phyloP scores from a whole-genome alignment of 2,329 filamentous ascomycete species.

The Drechslerella dactyloides region DNA sequence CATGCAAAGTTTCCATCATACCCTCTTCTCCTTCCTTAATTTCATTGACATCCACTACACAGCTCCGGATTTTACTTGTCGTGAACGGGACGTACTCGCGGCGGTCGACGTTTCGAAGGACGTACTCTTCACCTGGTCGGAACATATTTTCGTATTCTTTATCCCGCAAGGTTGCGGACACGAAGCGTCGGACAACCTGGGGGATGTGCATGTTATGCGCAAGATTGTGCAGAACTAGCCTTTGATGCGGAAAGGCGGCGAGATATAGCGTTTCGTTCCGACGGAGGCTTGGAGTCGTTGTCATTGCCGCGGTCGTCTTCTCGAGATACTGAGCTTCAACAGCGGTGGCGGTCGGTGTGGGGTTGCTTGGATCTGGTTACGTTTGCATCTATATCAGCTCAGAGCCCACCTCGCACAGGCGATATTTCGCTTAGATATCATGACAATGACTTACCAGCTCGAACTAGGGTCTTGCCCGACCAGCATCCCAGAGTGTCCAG shows the following conservation, averaged over 20 bases:
- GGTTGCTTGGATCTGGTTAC: conserved; percentile 29
- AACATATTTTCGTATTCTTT: conserved; percentile 48
- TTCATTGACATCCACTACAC: conserved; percentile 13
- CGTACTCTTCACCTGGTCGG: conserved; percentile 32
- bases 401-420: too few species aligned
- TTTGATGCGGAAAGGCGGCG: conserved; percentile 36
- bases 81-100: conserved; percentile 29
- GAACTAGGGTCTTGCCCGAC: conserved; percentile 37
- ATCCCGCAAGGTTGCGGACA: conserved; percentile 32
- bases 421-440: too few species aligned
- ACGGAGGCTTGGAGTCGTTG: conserved; percentile 16
- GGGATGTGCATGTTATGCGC: conserved; percentile 44
- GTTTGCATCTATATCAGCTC: not conserved
- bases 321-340: conserved; percentile 42
- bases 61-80: conserved; percentile 28
- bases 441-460: conserved; percentile 14
- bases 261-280: conserved; percentile 40
- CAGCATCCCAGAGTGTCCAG: conserved; percentile 35
- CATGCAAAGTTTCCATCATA: conserved; percentile 32
- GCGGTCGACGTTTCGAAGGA: conserved; percentile 36
- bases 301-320: conserved; percentile 27
- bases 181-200: conserved; percentile 37
- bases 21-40: conserved; percentile 32
- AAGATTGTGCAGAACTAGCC: conserved; percentile 31
- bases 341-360: conserved; percentile 28